phyloP scores from a whole-genome alignment of 257 asterid genomes.

The Primulina huaijiensis region DNA sequence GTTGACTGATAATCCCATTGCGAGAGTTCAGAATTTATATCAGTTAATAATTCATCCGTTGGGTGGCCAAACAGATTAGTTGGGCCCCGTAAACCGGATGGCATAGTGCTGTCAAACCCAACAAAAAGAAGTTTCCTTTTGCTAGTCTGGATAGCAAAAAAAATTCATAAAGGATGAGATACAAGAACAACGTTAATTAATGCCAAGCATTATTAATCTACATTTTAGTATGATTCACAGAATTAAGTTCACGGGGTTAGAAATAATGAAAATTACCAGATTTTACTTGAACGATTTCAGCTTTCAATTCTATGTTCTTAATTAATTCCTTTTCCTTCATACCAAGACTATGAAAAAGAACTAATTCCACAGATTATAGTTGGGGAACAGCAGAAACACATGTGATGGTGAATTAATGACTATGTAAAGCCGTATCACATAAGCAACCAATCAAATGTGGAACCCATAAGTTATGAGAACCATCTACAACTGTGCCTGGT shows the following conservation, averaged over 20 bases:
- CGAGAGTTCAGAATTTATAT: slow-evolving; percentile 62
- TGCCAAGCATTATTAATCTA: slow-evolving; percentile 3
- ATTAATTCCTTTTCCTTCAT: not conserved
- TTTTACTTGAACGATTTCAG: too few relatives aligned
- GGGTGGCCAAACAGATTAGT: slow-evolving; percentile 97
- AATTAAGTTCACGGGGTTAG: not conserved
- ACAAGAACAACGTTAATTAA: slow-evolving; percentile 9
- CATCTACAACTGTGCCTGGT: not conserved
- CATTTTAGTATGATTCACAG: not conserved
- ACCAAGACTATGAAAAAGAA: not conserved
- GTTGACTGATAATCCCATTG: slow-evolving; percentile 55
- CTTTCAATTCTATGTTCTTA: not conserved
- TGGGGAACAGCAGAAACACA: not conserved
- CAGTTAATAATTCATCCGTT: slow-evolving; percentile 63
- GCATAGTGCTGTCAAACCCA: slow-evolving; percentile 76
- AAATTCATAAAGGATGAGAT: slow-evolving; percentile 26
- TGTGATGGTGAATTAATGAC: not conserved
- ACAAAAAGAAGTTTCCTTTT: slow-evolving; percentile 70
- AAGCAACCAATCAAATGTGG: not conserved
- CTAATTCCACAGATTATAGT: not conserved
- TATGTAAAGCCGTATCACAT: not conserved
- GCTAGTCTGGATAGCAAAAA: slow-evolving; percentile 55
- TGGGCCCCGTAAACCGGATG: slow-evolving; percentile 86
- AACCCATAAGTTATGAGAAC: not conserved
- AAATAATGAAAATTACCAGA: too few relatives aligned